Base-by-base conservation (phyloP, 2,329 filamentous ascomycete species). In the Fusarium marasasianum region DNA sequence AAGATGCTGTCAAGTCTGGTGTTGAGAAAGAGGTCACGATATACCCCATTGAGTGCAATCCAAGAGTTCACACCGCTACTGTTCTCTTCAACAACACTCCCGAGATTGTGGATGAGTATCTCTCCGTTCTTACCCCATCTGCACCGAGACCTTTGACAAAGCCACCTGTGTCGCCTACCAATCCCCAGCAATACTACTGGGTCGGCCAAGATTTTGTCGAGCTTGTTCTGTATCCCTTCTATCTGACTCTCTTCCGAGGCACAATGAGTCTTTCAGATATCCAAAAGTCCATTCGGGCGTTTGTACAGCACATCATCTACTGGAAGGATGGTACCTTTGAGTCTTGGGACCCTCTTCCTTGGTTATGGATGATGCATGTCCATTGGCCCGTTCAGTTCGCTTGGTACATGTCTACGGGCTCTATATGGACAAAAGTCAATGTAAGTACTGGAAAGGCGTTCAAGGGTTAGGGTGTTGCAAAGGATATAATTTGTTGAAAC, bases 21-120 rank as follows among this genome's bases (percentile, higher is more conserved):
- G 41, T 35, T 1, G 80, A 82, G n/a, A 75, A 85, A 73, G 35
- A 74, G 0, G 58, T 71, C 8, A 61, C 63, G 8, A 79, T 93
- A 4, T 91, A 90, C 72, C 90, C 91, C 0, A 93, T 94, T 64
- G 91, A 93, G 78, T 93, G 91, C 77, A 94, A 93, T 63, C 92
- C 92, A 0, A 84, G 92, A 20, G 90, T 89, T 0, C 91, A 94
- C 75, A 94, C 92, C 0, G 92, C 92, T 0, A 88, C 91, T 0
- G 85, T 90, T 3, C 81, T 93, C 2, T 92, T 94, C 78, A 79
- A 79, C 29, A 80, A 83, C n/a, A 82, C 83, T 29, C 82, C 82
- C 3, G 82, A 85, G 31, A 81, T 91, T 76, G 83, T 86, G 3
- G 81, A 84, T 18, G 86, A 84, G 6, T 93, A 92, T 71, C 80